These are phyloP conservation scores for Aphanomyces cochlioides DNA, from an alignment of 352 stramenopile species.

Conservation along the genomic window DNA sequence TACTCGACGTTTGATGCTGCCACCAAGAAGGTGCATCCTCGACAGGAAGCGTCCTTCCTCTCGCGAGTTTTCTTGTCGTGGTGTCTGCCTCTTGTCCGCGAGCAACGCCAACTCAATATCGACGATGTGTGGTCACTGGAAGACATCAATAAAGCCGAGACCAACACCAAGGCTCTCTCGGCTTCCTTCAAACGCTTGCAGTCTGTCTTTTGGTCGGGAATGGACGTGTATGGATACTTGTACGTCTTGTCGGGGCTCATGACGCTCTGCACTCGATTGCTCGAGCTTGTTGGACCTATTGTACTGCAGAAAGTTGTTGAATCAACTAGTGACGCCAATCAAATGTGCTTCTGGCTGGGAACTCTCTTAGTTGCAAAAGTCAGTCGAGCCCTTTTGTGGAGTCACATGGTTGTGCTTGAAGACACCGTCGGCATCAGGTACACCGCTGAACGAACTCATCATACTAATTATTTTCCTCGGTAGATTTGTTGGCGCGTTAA, in stretches of 20 bases:
- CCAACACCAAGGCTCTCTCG: conserved; percentile 46
- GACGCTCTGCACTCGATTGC: background rate
- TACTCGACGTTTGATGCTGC: no score
- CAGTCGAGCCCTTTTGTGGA: background rate
- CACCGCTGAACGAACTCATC: background rate
- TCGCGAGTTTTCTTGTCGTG: conserved; percentile 38
- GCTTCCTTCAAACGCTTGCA: background rate
- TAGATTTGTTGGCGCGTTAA: conserved; percentile 19
- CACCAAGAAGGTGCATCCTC: no score
- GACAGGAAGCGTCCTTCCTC: conserved; percentile 34
- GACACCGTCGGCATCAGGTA: conserved; percentile 21
- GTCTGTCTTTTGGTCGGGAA: conserved; percentile 3
- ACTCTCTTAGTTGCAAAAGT: conserved; percentile 7
- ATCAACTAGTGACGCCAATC: background rate
- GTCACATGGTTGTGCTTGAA: conserved; percentile 13
- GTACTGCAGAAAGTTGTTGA: conserved; percentile 15
- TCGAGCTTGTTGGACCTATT: conserved; percentile 23
- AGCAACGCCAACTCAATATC: conserved; percentile 45
- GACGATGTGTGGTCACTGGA: conserved; percentile 62
- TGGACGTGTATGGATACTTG: conserved; percentile 6
- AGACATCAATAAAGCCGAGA: conserved; percentile 40
- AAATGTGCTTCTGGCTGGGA: conserved; percentile 11
- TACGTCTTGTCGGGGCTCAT: conserved; percentile 2
- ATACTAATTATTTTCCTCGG: background rate
- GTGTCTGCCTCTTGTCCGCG: conserved; percentile 37